phyloP scores from a whole-genome alignment of 306 rosid genomes.

The Psophocarpus tetragonolobus region DNA sequence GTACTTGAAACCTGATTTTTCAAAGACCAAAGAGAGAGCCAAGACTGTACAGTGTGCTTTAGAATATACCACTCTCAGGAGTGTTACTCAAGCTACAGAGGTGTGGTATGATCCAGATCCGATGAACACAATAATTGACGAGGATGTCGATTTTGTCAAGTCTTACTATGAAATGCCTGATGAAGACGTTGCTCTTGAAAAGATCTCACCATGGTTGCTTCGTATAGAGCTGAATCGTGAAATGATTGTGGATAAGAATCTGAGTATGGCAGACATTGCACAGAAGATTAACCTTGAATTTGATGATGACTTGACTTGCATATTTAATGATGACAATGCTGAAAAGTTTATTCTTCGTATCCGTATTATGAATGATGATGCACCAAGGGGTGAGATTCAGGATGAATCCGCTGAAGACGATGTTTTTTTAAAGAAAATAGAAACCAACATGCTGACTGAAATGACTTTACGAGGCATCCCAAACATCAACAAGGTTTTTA shows the following conservation, averaged over 20 bases:
- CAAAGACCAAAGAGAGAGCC: conserved; percentile 92
- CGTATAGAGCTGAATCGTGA: too few relatives aligned
- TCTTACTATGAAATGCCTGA: conserved; percentile 96
- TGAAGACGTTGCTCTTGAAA: conserved; percentile 90
- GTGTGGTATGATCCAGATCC: conserved; percentile 99
- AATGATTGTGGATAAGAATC: too few relatives aligned
- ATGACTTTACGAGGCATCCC: too few relatives aligned
- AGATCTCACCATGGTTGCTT: too few relatives aligned
- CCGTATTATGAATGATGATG: conserved; percentile 96
- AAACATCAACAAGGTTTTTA: too few relatives aligned
- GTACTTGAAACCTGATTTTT: conserved; percentile 75
- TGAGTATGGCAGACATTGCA: conserved; percentile 98
- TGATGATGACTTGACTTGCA: conserved; percentile 89
- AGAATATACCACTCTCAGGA: conserved; percentile 96
- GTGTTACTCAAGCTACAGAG: too few relatives aligned
- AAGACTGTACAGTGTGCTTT: conserved; percentile 94
- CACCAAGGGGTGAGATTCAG: conserved; percentile 87
- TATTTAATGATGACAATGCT: conserved; percentile 96
- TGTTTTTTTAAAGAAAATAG: conserved; percentile 90
- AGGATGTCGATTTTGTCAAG: conserved; percentile 91
- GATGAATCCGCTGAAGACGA: conserved; percentile 98
- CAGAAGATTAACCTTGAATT: conserved; percentile 93
- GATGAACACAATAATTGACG: conserved; percentile 85
- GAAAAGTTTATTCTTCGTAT: conserved; percentile 90
- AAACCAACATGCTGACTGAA: conserved; percentile 95